Percentiles rank a stretch among this genome's conserved stretches.
phyloP scores from a whole-genome alignment of 2,329 filamentous ascomycete genomes.

The Berkeleyomyces basicola region DNA sequence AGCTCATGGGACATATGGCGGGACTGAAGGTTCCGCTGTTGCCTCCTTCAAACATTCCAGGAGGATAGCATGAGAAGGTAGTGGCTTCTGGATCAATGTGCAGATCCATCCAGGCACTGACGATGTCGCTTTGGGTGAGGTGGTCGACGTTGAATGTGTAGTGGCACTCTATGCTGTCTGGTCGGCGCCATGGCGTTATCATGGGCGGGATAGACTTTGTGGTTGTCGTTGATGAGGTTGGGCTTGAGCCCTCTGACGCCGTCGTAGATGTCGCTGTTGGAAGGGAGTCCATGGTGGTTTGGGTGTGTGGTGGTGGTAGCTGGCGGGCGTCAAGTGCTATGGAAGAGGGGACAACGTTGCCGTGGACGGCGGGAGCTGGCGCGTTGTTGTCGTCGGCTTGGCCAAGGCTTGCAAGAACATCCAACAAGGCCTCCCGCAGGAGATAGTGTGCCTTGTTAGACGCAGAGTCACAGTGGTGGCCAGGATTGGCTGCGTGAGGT shows the following conservation, averaged over 20 bases:
- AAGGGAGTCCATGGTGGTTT: slow-evolving; percentile 3
- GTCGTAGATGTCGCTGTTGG: slow-evolving; percentile 1
- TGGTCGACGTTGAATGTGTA: slow-evolving; percentile 24
- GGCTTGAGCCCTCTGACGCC: neutral
- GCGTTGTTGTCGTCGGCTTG: neutral
- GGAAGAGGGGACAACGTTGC: neutral
- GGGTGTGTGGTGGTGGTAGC: neutral
- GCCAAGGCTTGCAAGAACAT: neutral
- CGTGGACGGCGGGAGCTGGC: neutral
- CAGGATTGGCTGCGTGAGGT: neutral
- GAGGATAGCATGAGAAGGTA: slow-evolving; percentile 26
- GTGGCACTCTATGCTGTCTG: slow-evolving; percentile 20
- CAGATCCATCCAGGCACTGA: slow-evolving; percentile 24
- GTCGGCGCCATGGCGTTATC: slow-evolving; percentile 24
- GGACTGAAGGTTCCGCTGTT: slow-evolving; percentile 26
- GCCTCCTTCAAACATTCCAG: slow-evolving; percentile 24
- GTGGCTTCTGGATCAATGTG: slow-evolving; percentile 22
- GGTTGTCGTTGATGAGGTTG: neutral
- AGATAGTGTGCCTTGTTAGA: neutral
- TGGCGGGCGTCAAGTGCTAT: neutral
- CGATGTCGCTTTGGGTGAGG: slow-evolving; percentile 17
- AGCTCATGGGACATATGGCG: slow-evolving; percentile 25
- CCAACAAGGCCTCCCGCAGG: neutral
- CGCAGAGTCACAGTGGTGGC: neutral
- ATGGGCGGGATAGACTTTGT: slow-evolving; percentile 20